Percentiles rank a stretch among this genome's conserved stretches.
phyloP scores from a whole-genome alignment of 768 basidiomycete species.

The Leccinum pellstonianum region DNA sequence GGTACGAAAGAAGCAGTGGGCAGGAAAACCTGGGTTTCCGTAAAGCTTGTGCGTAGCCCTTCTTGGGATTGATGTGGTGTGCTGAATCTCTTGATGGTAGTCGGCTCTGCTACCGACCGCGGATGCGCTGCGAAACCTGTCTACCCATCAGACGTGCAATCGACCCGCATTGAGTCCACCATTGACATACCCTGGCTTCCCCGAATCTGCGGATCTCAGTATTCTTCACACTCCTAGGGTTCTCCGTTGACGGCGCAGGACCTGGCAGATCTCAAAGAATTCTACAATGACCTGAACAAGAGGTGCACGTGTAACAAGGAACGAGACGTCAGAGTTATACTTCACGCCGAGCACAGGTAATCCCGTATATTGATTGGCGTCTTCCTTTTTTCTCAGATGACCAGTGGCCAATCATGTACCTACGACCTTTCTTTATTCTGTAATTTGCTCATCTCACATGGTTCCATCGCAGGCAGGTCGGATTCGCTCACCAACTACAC shows the following conservation, averaged over 20 bases:
- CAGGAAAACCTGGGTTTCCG: no score
- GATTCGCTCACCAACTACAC: constrained; percentile 77
- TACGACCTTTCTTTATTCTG: neutral
- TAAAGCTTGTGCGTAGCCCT: no score
- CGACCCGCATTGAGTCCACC: constrained; percentile 33
- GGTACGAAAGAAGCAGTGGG: no score
- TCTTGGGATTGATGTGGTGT: no score
- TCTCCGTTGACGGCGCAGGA: constrained; percentile 52
- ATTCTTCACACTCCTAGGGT: constrained; percentile 37
- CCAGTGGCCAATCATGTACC: constrained; percentile 75
- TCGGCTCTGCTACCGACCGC: constrained; percentile 68
- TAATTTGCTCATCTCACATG: neutral
- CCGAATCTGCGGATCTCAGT: constrained; percentile 56
- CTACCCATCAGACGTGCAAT: constrained; percentile 50
- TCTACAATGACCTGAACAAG: constrained; percentile 58
- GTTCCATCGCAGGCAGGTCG: constrained; percentile 64
- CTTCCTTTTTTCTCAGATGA: constrained; percentile 3
- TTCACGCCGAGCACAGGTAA: constrained; percentile 85
- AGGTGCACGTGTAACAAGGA: constrained; percentile 66
- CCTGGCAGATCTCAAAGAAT: constrained; percentile 53
- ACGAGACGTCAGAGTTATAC: constrained; percentile 63
- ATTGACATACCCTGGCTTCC: constrained; percentile 69
- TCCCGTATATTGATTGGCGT: neutral
- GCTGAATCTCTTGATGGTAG: no score
- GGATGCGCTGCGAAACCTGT: constrained; percentile 58